Evolutionary conservation across 83 land plant species (phyloP).

Genomic region (Picea engelmannii): DNA sequence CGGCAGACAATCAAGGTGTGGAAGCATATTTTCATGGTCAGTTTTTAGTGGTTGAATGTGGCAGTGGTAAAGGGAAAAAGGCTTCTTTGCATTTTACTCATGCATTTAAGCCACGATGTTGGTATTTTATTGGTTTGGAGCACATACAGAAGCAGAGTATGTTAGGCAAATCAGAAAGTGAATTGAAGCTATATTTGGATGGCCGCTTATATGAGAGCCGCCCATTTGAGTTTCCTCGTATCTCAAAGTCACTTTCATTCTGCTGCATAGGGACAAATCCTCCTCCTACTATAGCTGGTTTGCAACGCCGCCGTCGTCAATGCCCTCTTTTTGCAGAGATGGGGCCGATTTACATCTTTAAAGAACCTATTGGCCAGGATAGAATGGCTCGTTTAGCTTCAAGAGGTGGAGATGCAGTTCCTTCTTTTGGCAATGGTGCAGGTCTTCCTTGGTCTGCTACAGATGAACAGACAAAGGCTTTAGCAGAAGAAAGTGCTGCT

Average conservation of each 20-base stretch:
- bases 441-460: constrained; percentile 81
- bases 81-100: constrained; percentile 94
- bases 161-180: constrained; percentile 92
- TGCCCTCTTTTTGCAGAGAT: constrained; percentile 98
- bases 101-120: constrained; percentile 89
- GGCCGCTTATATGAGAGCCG: constrained; percentile 8
- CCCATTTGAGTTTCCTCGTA: too few relatives aligned
- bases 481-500: constrained; percentile 71
- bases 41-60: constrained; percentile 93
- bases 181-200: constrained; percentile 87
- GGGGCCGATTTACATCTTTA: constrained; percentile 97
- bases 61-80: constrained; percentile 82
- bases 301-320: constrained; percentile 89
- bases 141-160: constrained; percentile 50
- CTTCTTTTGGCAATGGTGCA: constrained; percentile 80
- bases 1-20: constrained; percentile 90
- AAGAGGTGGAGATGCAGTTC: constrained; percentile 92
- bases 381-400: constrained; percentile 84
- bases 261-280: too few relatives aligned
- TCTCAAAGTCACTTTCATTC: too few relatives aligned
- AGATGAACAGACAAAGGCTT: constrained; percentile 54
- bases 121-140: constrained; percentile 98
- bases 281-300: constrained; percentile 17
- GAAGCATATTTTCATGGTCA: constrained; percentile 99
- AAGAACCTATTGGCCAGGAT: constrained; percentile 71